Conservation (phyloP, 495 filamentous ascomycete species). For the Penicillium cosmopolitanum region DNA sequence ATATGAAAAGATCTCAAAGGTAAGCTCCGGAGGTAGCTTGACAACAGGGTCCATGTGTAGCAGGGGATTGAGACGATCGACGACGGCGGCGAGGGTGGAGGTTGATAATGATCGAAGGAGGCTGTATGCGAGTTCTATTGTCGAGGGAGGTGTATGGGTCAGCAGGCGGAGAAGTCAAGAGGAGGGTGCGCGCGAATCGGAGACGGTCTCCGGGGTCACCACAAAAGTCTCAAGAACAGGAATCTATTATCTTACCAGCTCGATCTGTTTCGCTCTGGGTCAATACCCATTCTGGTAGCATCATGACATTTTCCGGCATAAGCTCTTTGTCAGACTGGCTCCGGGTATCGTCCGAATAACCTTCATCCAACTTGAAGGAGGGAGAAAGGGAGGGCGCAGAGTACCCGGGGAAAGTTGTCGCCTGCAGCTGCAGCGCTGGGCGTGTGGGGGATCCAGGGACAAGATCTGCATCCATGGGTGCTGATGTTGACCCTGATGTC, state of each 20-base stretch:
- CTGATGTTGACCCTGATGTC: slow-evolving; percentile 9
- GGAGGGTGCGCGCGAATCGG: slow-evolving; percentile 1
- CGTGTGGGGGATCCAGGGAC: slow-evolving; percentile 25
- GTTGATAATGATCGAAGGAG: slow-evolving; percentile 75
- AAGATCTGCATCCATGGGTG: slow-evolving; percentile 40
- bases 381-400: slow-evolving; percentile 41
- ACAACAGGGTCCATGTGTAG: slow-evolving; percentile 90
- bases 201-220: not conserved
- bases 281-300: slow-evolving; percentile 57
- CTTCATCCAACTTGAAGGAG: slow-evolving; percentile 63
- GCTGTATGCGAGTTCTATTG: slow-evolving; percentile 53
- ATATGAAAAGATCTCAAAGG: slow-evolving; percentile 83
- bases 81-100: slow-evolving; percentile 73
- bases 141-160: slow-evolving; percentile 5
- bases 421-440: slow-evolving; percentile 31
- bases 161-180: slow-evolving; percentile 11
- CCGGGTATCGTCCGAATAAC: slow-evolving; percentile 66
- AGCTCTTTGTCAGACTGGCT: slow-evolving; percentile 55
- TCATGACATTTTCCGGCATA: slow-evolving; percentile 42
- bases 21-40: slow-evolving; percentile 85
- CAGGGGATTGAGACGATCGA: slow-evolving; percentile 72
- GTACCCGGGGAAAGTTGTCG: slow-evolving; percentile 30
- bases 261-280: slow-evolving; percentile 55
- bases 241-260: slow-evolving; percentile 49
- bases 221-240: not conserved